Evolutionary conservation across 148 eudicot genomes (phyloP).

Genomic region (Arctostaphylos glauca): DNA sequence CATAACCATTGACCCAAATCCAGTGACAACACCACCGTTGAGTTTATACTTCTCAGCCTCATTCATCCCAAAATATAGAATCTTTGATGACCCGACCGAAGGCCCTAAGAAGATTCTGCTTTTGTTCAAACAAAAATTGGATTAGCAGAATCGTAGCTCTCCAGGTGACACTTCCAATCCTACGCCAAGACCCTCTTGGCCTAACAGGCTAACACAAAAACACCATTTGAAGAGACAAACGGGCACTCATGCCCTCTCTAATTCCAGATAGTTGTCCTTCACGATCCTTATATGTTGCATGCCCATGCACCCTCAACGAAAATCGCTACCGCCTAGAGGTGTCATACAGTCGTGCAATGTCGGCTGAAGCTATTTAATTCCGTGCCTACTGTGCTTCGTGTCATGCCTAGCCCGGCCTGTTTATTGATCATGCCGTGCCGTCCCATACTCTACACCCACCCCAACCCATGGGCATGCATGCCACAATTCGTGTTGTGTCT

Average conservation of each 20-base stretch:
- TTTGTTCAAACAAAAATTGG: not conserved
- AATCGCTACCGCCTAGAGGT: no score
- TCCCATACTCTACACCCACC: no score
- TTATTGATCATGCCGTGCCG: no score
- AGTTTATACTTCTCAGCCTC: not conserved
- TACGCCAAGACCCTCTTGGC: not conserved
- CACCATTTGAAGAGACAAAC: no score
- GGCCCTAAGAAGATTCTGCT: not conserved
- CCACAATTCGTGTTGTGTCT: no score
- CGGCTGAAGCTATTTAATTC: no score
- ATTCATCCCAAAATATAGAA: not conserved
- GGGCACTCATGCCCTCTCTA: not conserved
- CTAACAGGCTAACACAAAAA: not conserved
- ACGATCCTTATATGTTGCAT: not conserved
- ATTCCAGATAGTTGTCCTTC: not conserved
- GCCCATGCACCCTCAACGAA: not conserved
- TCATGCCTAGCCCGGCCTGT: no score
- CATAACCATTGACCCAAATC: not conserved
- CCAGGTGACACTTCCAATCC: not conserved
- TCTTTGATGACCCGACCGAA: not conserved
- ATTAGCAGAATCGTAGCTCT: not conserved
- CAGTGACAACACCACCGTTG: not conserved
- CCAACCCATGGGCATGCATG: no score
- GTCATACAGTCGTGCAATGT: no score
- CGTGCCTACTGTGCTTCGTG: no score